Evolutionary conservation across 2,329 filamentous ascomycete species (phyloP).

Genomic region (Trichoderma arundinaceum): DNA sequence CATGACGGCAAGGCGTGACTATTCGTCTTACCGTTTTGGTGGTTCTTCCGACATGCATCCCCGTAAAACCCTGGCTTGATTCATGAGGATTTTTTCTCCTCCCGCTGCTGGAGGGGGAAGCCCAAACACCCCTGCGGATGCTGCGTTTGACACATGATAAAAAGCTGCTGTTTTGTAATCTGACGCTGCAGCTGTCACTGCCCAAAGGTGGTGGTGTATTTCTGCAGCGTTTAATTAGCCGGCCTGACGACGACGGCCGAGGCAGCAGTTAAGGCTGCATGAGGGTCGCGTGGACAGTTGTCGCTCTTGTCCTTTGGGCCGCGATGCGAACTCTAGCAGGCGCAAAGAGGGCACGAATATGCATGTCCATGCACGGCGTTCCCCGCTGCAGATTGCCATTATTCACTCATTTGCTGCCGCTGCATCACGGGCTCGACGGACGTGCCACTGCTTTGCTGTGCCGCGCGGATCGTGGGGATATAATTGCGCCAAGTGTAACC

Average conservation of each 20-base stretch:
- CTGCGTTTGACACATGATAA: conserved; percentile 26
- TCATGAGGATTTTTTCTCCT: neutral
- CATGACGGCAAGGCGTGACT: conserved; percentile 34
- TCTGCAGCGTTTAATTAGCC: conserved; percentile 18
- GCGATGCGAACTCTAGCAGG: conserved; percentile 28
- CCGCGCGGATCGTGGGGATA: conserved; percentile 11
- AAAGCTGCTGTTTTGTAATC: conserved; percentile 20
- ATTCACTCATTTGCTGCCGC: conserved; percentile 27
- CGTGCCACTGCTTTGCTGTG: neutral
- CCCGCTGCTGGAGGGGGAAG: neutral
- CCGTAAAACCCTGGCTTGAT: conserved; percentile 4
- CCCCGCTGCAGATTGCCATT: conserved; percentile 17
- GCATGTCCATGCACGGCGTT: conserved; percentile 21
- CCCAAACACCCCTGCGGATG: neutral
- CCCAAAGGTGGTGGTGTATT: conserved; percentile 17
- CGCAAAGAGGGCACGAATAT: conserved; percentile 20
- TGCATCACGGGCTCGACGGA: conserved; percentile 22
- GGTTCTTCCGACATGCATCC: conserved; percentile 43
- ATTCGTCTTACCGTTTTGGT: conserved; percentile 39
- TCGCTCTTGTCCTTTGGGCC: conserved; percentile 29
- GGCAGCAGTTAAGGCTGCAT: conserved; percentile 20
- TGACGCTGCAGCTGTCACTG: conserved; percentile 8
- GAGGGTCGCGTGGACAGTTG: conserved; percentile 30
- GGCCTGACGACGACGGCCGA: conserved; percentile 18
- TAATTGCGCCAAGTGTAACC: neutral